A percentile compares a stretch with the other conserved stretches of the same genome.
Conservation (phyloP, 306 rosid genomes). For the Macrotyloma uniflorum region DNA sequence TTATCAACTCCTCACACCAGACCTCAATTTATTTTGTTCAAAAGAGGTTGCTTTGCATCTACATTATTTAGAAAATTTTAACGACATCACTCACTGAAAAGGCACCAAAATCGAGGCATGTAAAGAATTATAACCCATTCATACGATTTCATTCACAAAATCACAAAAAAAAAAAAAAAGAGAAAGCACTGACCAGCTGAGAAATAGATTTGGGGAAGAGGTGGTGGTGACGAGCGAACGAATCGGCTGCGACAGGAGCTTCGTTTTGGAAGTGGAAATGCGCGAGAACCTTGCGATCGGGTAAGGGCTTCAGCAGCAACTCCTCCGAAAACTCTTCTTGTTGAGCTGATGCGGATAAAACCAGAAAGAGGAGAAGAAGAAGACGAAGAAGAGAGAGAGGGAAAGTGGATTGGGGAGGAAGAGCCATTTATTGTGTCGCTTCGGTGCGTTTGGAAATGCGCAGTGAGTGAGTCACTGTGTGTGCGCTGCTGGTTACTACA, state of each 20-base stretch:
- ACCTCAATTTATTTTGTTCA: neutral
- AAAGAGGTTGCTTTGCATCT: neutral
- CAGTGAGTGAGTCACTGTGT: neutral
- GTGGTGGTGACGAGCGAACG: constrained; percentile 82
- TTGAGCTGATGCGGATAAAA: constrained; percentile 37
- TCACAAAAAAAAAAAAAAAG: neutral
- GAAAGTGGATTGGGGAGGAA: constrained; percentile 8
- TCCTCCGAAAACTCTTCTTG: constrained; percentile 86
- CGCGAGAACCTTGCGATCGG: constrained; percentile 87
- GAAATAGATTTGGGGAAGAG: constrained; percentile 92
- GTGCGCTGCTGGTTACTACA: neutral
- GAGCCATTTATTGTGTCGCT: constrained; percentile 41
- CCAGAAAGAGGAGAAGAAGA: constrained; percentile 30
- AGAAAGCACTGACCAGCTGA: constrained; percentile 65
- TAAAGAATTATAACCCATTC: neutral
- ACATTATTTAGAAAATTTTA: neutral
- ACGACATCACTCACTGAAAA: neutral
- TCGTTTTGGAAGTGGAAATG: constrained; percentile 78
- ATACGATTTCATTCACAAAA: neutral
- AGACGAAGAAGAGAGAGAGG: constrained; percentile 32
- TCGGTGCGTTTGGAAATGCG: neutral
- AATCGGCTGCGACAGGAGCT: constrained; percentile 55
- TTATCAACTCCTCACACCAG: neutral
- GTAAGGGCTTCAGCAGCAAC: constrained; percentile 82
- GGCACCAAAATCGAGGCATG: neutral